Conservation (phyloP, 177 flowering plant species). For the Vitis hybrid region DNA sequence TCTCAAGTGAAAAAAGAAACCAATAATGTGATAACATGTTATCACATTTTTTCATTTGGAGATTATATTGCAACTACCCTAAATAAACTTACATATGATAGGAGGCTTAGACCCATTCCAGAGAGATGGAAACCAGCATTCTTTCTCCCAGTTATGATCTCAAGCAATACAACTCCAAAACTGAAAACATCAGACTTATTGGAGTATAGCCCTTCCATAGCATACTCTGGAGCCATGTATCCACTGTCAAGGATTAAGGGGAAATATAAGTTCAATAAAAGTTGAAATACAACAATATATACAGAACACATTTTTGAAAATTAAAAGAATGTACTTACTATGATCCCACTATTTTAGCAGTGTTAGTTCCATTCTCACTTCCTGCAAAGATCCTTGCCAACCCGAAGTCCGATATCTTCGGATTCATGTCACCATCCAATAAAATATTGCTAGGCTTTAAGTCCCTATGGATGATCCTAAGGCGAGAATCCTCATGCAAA, state of each 20-base stretch:
- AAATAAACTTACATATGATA: too few relatives aligned
- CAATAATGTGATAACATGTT: too few relatives aligned
- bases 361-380: background rate
- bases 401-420: background rate
- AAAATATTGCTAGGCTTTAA: conserved; percentile 2
- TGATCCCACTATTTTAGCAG: too few relatives aligned
- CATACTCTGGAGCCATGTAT: conserved; percentile 3
- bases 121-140: conserved; percentile 4
- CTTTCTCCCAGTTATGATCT: conserved; percentile 21
- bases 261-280: too few relatives aligned
- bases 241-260: conserved; percentile 6
- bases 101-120: too few relatives aligned
- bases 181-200: too few relatives aligned
- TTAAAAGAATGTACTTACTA: conserved; percentile 9
- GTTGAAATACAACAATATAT: too few relatives aligned
- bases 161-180: conserved; percentile 27
- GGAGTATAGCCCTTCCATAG: conserved; percentile 3
- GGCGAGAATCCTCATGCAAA: too few relatives aligned
- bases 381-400: conserved; percentile 1
- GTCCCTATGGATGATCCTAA: background rate
- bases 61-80: too few relatives aligned
- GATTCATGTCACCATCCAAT: background rate
- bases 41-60: too few relatives aligned
- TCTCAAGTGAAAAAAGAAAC: too few relatives aligned
- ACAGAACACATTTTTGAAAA: too few relatives aligned